Percentiles rank a stretch among this genome's conserved stretches.
These are phyloP conservation scores for Arthrobotrys conoides DNA, from an alignment of 2,329 filamentous ascomycete species.

Conservation along the genomic window DNA sequence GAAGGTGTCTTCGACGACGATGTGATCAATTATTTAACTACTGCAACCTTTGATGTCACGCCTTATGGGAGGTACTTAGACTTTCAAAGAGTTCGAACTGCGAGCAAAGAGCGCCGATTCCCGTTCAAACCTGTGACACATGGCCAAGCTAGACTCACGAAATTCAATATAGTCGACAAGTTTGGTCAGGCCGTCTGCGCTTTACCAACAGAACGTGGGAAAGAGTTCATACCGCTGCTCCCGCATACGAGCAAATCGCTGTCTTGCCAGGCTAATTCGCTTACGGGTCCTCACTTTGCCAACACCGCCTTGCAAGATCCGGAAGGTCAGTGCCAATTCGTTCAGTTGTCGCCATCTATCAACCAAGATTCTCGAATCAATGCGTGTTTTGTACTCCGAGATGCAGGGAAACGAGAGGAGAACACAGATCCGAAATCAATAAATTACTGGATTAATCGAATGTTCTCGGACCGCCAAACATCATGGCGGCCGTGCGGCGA, in stretches of 20 bases:
- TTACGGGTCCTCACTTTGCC: neutral
- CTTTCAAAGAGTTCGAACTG: neutral
- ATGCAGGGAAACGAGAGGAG: neutral
- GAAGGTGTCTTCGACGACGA: conserved; percentile 22
- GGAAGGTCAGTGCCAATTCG: conserved; percentile 63
- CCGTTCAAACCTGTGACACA: conserved; percentile 68
- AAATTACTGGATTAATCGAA: neutral
- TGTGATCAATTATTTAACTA: neutral
- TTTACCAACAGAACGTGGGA: neutral
- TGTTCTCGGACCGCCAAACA: neutral
- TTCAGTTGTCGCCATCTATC: conserved; percentile 68
- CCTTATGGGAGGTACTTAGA: conserved; percentile 65
- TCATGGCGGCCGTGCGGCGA: conserved; percentile 64
- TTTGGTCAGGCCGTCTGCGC: conserved; percentile 64
- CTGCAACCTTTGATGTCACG: conserved; percentile 64
- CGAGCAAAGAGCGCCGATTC: neutral
- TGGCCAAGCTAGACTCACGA: conserved; percentile 69
- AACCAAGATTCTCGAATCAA: conserved; percentile 68
- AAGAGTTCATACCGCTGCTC: neutral
- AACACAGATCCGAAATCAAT: conserved; percentile 64
- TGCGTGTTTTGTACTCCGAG: conserved; percentile 41
- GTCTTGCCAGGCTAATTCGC: too few species aligned
- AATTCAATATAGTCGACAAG: conserved; percentile 70
- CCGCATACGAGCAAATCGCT: neutral
- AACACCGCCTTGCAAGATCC: neutral